Conservation (phyloP, 306 rosid genomes). For the Sphenostylis stenocarpa region DNA sequence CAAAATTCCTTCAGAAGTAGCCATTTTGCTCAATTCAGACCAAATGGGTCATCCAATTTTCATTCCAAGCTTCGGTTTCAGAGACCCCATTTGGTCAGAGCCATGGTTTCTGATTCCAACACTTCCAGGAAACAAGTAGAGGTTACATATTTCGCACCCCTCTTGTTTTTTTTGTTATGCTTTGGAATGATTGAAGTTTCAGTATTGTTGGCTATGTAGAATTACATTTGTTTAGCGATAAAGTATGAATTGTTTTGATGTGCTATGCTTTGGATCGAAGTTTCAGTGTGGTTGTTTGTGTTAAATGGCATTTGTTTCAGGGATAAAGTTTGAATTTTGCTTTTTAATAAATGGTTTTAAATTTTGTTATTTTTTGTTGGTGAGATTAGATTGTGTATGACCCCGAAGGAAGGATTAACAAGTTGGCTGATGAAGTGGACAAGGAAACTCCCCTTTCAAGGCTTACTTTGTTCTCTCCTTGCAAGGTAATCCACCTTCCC, state of each 20-base stretch:
- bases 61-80: slow-evolving; percentile 41
- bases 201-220: slow-evolving; percentile 20
- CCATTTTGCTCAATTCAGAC: slow-evolving; percentile 34
- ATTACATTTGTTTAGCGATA: neutral
- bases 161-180: neutral
- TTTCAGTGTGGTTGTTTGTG: slow-evolving; percentile 24
- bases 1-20: slow-evolving; percentile 36
- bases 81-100: slow-evolving; percentile 39
- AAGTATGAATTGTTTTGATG: neutral
- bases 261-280: slow-evolving; percentile 18
- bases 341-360: neutral
- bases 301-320: slow-evolving; percentile 1
- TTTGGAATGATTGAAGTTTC: slow-evolving; percentile 27
- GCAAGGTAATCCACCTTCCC: slow-evolving; percentile 61
- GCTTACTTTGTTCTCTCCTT: slow-evolving; percentile 90
- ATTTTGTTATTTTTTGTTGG: slow-evolving; percentile 32
- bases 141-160: slow-evolving; percentile 43
- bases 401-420: slow-evolving; percentile 82
- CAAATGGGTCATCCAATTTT: slow-evolving; percentile 47
- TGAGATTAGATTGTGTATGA: slow-evolving; percentile 67
- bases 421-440: slow-evolving; percentile 74
- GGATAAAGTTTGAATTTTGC: neutral
- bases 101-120: slow-evolving; percentile 57
- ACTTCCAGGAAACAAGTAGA: slow-evolving; percentile 59
- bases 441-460: slow-evolving; percentile 78